Evolutionary conservation across 805 yeast genomes (phyloP).

Genomic region (Lachancea meyersii): DNA sequence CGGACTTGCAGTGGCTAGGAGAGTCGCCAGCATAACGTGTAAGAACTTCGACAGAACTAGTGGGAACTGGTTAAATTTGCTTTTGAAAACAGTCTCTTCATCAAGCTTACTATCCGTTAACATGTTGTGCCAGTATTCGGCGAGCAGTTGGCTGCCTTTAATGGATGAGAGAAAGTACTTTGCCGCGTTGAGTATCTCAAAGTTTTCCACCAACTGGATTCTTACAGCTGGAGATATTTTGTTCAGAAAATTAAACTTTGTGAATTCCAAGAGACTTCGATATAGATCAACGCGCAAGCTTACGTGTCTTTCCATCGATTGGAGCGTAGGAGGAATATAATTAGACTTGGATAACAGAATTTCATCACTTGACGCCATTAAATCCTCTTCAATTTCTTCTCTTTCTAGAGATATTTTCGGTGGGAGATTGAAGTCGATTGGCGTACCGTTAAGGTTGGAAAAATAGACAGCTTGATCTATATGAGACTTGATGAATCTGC

Average conservation of each 20-base stretch:
- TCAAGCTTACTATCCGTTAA: conserved; percentile 8
- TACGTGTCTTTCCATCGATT: conserved; percentile 48
- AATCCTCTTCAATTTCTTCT: conserved; percentile 45
- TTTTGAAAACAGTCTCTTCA: conserved; percentile 22
- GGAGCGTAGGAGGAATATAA: conserved; percentile 49
- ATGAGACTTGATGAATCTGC: conserved; percentile 54
- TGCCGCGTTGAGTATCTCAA: conserved; percentile 46
- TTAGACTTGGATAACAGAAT: conserved; percentile 50
- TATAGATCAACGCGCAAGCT: conserved; percentile 42
- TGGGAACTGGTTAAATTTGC: conserved; percentile 25
- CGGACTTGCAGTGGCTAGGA: conserved; percentile 10
- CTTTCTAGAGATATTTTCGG: conserved; percentile 40
- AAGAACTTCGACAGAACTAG: conserved; percentile 23
- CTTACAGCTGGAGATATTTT: conserved; percentile 35
- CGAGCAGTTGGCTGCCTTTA: conserved; percentile 7
- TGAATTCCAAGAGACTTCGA: conserved; percentile 41
- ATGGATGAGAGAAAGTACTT: conserved; percentile 35
- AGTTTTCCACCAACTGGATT: conserved; percentile 34
- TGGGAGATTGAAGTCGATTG: conserved; percentile 43
- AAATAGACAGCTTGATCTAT: conserved; percentile 76
- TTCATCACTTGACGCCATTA: conserved; percentile 46
- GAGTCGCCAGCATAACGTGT: conserved; percentile 11
- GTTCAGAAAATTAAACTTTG: conserved; percentile 40
- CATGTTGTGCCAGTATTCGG: conserved; percentile 12
- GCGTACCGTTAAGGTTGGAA: conserved; percentile 40